Percentiles rank a stretch among this genome's conserved stretches.
phyloP scores from a whole-genome alignment of 495 filamentous ascomycete genomes.

The Hyaloscypha finlandica region DNA sequence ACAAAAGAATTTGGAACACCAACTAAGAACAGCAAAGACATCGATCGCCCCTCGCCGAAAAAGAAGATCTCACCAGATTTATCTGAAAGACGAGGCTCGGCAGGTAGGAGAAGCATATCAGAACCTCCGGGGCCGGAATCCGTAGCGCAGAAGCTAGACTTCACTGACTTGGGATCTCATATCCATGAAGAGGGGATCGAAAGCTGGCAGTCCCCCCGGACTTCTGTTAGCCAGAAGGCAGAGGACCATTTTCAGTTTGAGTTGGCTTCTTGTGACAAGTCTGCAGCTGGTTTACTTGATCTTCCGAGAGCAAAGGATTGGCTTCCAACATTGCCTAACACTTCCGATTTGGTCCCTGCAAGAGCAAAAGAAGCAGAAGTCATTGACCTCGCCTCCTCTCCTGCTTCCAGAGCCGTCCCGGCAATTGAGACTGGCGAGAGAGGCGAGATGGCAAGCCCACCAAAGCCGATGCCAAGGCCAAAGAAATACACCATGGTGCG shows the following conservation, averaged over 20 bases:
- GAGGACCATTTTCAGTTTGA: too few relatives aligned
- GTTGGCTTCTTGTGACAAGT: too few relatives aligned
- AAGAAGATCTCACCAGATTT: neutral
- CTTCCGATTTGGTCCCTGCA: neutral
- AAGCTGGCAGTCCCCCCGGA: too few relatives aligned
- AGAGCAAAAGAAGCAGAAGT: slow-evolving; percentile 5
- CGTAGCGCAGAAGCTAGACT: neutral
- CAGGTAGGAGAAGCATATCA: neutral
- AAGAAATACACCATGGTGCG: slow-evolving; percentile 25
- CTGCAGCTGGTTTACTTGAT: too few relatives aligned
- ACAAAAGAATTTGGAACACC: neutral
- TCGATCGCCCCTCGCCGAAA: neutral
- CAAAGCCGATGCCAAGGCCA: slow-evolving; percentile 8
- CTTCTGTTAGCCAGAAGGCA: too few relatives aligned
- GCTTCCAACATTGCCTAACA: neutral
- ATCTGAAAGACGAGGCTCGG: neutral
- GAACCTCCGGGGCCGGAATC: neutral
- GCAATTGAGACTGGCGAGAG: neutral
- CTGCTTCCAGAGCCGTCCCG: neutral
- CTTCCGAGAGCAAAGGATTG: neutral
- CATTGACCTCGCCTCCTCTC: slow-evolving; percentile 6
- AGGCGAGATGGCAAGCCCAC: neutral
- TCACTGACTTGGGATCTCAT: neutral
- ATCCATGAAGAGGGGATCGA: too few relatives aligned
- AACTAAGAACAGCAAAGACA: neutral